Evolutionary conservation across 306 rosid species (phyloP).

Genomic region (Fragaria ananassa): DNA sequence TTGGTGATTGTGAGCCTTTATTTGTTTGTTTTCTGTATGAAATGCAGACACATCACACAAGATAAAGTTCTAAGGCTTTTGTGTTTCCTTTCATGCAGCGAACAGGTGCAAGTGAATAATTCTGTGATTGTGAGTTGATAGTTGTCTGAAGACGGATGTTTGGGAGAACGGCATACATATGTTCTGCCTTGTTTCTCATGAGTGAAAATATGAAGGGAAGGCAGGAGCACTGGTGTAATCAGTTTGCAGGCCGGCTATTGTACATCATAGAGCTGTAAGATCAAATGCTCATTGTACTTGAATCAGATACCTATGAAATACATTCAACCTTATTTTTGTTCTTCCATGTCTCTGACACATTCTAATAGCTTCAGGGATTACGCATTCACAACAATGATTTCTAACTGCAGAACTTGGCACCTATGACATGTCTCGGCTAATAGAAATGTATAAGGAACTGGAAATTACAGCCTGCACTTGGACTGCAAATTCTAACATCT

Average conservation of each 20-base stretch:
- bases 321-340: neutral
- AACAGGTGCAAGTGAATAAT: constrained; percentile 36
- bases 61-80: neutral
- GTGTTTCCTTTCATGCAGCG: constrained; percentile 36
- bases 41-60: neutral
- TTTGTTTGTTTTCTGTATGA: neutral
- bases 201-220: constrained; percentile 12
- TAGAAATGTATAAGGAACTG: neutral
- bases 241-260: constrained; percentile 12
- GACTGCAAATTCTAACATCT: neutral
- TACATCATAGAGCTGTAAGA: constrained; percentile 14
- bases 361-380: neutral
- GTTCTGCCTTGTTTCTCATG: neutral
- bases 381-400: neutral
- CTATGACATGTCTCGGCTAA: neutral
- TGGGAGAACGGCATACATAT: constrained; percentile 9
- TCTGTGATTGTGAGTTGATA: constrained; percentile 16
- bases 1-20: neutral
- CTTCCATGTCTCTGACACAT: neutral
- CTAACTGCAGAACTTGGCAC: neutral
- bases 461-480: neutral
- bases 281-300: neutral
- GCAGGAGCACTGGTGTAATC: neutral
- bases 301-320: constrained; percentile 1
- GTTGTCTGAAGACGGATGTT: constrained; percentile 22